These are phyloP conservation scores for Tricholoma hemisulphureum DNA, from an alignment of 768 basidiomycete genomes.

Conservation along the genomic window DNA sequence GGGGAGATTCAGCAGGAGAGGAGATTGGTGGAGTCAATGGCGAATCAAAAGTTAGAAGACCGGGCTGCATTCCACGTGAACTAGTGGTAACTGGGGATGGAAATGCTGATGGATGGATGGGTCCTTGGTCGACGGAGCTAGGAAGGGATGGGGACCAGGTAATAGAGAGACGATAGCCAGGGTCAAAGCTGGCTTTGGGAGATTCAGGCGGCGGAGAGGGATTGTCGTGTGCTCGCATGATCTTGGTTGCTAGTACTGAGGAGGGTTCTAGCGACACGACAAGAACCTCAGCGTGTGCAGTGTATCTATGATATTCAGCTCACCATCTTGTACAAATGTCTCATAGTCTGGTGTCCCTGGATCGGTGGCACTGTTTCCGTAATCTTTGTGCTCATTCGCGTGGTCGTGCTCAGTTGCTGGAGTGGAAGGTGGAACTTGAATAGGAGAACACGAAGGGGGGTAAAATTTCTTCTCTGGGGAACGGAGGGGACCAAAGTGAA, in stretches of 20 bases:
- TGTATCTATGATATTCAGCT: constrained; percentile 24
- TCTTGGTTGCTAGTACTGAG: constrained; percentile 60
- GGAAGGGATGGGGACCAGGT: neutral
- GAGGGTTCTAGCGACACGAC: constrained; percentile 52
- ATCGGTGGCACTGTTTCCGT: constrained; percentile 22
- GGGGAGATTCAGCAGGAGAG: constrained; percentile 12
- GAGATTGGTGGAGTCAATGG: constrained; percentile 29
- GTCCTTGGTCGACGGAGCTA: neutral
- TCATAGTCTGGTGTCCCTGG: constrained; percentile 52
- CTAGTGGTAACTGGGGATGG: neutral
- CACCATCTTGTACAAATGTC: constrained; percentile 43
- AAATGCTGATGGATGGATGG: neutral
- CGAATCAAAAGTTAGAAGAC: constrained; percentile 44
- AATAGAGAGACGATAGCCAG: neutral
- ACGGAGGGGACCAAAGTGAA: constrained; percentile 50
- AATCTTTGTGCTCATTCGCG: neutral
- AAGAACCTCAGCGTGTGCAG: neutral
- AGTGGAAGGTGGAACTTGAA: constrained; percentile 32
- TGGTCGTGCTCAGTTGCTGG: neutral
- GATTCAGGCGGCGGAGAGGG: constrained; percentile 58
- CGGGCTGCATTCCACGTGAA: constrained; percentile 6
- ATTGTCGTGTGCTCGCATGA: constrained; percentile 70
- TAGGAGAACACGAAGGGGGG: constrained; percentile 23
- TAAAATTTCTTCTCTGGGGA: constrained; percentile 53
- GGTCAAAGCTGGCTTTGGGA: neutral